phyloP scores from a whole-genome alignment of 2,329 filamentous ascomycete genomes.

The Chrysosporium keratinophilum region DNA sequence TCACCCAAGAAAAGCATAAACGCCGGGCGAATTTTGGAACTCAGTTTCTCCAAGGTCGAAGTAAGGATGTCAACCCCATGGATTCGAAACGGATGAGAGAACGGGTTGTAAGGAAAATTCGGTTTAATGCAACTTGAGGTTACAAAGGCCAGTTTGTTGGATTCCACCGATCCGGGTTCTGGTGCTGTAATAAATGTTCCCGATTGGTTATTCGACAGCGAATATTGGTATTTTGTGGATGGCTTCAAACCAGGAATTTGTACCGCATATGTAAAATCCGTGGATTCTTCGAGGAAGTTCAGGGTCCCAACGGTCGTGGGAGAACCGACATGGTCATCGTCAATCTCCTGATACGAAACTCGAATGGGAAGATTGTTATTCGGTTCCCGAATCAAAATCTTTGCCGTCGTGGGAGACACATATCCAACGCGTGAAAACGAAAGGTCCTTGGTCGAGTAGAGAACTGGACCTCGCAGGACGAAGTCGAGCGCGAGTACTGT shows the following conservation, averaged over 20 bases:
- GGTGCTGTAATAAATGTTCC: slow-evolving; percentile 75
- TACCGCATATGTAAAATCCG: slow-evolving; percentile 70
- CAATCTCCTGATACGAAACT: slow-evolving; percentile 47
- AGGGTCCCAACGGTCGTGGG: slow-evolving; percentile 60
- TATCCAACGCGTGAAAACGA: slow-evolving; percentile 83
- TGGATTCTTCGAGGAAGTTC: slow-evolving; percentile 57
- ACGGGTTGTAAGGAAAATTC: slow-evolving; percentile 75
- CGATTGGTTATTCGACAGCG: slow-evolving; percentile 73
- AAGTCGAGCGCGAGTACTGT: slow-evolving; percentile 65
- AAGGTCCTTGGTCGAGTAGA: slow-evolving; percentile 61
- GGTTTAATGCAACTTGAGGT: slow-evolving; percentile 89
- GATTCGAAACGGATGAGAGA: slow-evolving; percentile 73
- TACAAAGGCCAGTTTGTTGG: slow-evolving; percentile 75
- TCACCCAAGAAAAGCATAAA: slow-evolving; percentile 53
- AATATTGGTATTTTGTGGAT: slow-evolving; percentile 71
- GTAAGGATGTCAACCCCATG: slow-evolving; percentile 70
- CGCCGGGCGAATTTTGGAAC: slow-evolving; percentile 40
- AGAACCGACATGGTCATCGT: slow-evolving; percentile 24
- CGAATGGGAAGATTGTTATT: slow-evolving; percentile 67
- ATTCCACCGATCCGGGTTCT: slow-evolving; percentile 50
- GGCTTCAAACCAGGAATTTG: slow-evolving; percentile 56
- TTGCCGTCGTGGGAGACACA: slow-evolving; percentile 69
- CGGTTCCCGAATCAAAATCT: slow-evolving; percentile 75
- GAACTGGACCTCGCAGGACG: slow-evolving; percentile 59
- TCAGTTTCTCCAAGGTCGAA: slow-evolving; percentile 57